phyloP scores from a whole-genome alignment of 2,329 filamentous ascomycete genomes.

The Geosmithia flava region DNA sequence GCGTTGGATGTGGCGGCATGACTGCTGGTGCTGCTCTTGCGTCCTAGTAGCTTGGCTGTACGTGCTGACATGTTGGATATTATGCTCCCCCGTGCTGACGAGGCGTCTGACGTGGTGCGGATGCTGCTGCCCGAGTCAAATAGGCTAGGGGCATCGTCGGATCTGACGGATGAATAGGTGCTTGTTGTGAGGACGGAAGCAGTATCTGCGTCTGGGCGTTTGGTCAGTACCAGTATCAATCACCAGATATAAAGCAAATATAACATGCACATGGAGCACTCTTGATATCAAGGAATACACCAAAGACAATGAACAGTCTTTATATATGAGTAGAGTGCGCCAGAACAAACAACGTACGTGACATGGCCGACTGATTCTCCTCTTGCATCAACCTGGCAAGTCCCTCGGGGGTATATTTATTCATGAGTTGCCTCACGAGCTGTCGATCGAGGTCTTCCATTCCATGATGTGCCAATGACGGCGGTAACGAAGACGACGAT shows the following conservation, averaged over 20 bases:
- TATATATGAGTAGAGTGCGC: background rate
- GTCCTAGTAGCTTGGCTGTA: slow-evolving; percentile 19
- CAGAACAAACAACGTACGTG: slow-evolving; percentile 1
- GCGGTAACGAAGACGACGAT: background rate
- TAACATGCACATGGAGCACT: background rate
- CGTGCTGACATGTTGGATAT: slow-evolving; percentile 25
- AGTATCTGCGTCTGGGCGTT: slow-evolving; percentile 13
- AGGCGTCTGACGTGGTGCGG: slow-evolving; percentile 24
- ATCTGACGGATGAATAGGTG: slow-evolving; percentile 19
- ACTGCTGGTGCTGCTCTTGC: slow-evolving; percentile 6
- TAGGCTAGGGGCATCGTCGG: slow-evolving; percentile 21
- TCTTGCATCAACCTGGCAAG: slow-evolving; percentile 8
- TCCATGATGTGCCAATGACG: background rate
- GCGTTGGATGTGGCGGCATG: no score
- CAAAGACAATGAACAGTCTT: no score
- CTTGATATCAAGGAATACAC: background rate
- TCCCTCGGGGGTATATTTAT: slow-evolving; percentile 7
- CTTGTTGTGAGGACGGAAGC: slow-evolving; percentile 21
- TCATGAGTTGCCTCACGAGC: slow-evolving; percentile 10
- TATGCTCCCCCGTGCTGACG: slow-evolving; percentile 24
- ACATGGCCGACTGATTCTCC: slow-evolving; percentile 4
- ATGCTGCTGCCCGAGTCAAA: slow-evolving; percentile 21
- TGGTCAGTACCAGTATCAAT: background rate
- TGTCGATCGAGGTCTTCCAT: slow-evolving; percentile 7
- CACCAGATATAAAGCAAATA: background rate